Conservation (phyloP, 2,329 filamentous ascomycete genomes). For the Aureobasidium leucospermi region DNA sequence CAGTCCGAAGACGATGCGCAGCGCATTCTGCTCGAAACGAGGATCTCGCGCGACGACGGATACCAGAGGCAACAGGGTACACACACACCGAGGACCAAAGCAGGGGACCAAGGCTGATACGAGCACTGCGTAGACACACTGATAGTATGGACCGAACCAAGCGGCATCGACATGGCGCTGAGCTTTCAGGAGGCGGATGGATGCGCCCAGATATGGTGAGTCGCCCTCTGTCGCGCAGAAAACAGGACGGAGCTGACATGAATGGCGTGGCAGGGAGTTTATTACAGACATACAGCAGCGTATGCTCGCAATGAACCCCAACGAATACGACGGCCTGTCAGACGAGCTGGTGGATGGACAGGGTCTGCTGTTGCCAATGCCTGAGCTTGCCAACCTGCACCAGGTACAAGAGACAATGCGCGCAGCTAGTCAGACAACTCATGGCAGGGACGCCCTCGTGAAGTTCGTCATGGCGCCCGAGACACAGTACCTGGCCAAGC, state of each 20-base stretch:
- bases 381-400: conserved; percentile 71
- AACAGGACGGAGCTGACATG: background rate
- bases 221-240: background rate
- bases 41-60: conserved; percentile 85
- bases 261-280: conserved; percentile 63
- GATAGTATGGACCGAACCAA: conserved; percentile 95
- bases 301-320: conserved; percentile 55
- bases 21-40: conserved; percentile 77
- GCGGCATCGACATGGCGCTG: conserved; percentile 89
- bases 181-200: conserved; percentile 97
- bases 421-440: conserved; percentile 63
- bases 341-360: conserved; percentile 76
- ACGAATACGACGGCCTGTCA: conserved; percentile 73
- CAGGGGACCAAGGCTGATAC: conserved; percentile 5
- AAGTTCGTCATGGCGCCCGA: conserved; percentile 81
- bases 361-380: conserved; percentile 65
- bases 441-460: conserved; percentile 75
- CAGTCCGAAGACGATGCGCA: conserved; percentile 88
- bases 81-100: conserved; percentile 20
- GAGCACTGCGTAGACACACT: conserved; percentile 60
- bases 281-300: conserved; percentile 78
- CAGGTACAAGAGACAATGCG: conserved; percentile 85
- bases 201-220: conserved; percentile 82
- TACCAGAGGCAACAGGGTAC: conserved; percentile 97
- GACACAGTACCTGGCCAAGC: conserved; percentile 65